Base-by-base conservation (phyloP, 352 stramenopile genomes). In the Elongisporangium senticosum region DNA sequence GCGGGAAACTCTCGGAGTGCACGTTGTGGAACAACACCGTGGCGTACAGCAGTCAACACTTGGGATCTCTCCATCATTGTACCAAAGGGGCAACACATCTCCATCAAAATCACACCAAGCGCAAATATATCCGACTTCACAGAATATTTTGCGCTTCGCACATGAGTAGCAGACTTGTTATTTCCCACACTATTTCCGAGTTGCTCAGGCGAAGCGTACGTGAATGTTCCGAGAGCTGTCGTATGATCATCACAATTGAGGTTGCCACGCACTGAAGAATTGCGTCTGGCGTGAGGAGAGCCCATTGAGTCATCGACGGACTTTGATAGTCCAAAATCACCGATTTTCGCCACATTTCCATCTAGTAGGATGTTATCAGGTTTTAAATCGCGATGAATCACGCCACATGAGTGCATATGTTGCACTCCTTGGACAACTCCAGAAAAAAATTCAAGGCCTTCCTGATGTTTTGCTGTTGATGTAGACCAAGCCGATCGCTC, bases 21-120 rank as follows among this genome's bases (percentile, higher is more conserved):
- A n/a, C 74, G 67, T 49, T 87, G 78, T 2, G 84, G 82, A n/a
- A 94, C 72, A 22, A 94, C 80, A 3, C 84, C 84, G 33, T 94
- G 84, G 33, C 84, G 78, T 21, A 91, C 80, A 55, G 55, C 79
- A 7, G 83, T 94, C 6, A 94, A 64, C 33, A 94, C 84, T 68
- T 94, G 84, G 26, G 83, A 89, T 15, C 84, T 73, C 61, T 94
- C 84, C 84, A 94, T 94, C 81, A 90, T 90, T 19, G 84, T 94
- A 58, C 77, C 67, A 59, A 90, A 94, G 14, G 83, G 81, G 55
- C 79, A 90, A 47, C 84, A 94, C 8, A 94, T 55, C 62, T 94
- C 84, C n/a, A 94, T 63, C 23, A 94, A 69, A 63, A 94, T 90
- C 39, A 94, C 77, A 40, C 84, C 84, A 24, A 94, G 64, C 22